These are phyloP conservation scores for Linnemannia exigua DNA, from an alignment of 192 early-diverging fungal species.

Conservation along the genomic window DNA sequence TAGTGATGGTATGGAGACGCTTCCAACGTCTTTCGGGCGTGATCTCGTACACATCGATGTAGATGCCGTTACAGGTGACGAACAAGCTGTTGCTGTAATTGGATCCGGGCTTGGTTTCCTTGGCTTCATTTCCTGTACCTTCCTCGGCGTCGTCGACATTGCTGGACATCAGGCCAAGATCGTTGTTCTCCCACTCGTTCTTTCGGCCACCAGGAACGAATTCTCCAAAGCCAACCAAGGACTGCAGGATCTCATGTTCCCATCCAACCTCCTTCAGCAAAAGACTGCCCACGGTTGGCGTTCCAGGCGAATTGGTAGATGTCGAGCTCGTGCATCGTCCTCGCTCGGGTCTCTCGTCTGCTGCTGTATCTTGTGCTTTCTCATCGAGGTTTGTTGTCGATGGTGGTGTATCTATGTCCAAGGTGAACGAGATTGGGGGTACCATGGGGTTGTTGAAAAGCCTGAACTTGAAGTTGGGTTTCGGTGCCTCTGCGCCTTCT, in stretches of 20 bases:
- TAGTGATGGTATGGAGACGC: slow-evolving; percentile 36
- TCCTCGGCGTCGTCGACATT: not conserved
- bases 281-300: not conserved
- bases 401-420: slow-evolving; percentile 24
- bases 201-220: slow-evolving; percentile 38
- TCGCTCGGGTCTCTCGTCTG: not conserved
- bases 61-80: slow-evolving; percentile 42
- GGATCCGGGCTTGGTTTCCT: not conserved
- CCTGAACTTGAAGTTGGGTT: slow-evolving; percentile 33
- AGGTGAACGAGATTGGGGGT: not conserved
- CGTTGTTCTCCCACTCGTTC: slow-evolving; percentile 43
- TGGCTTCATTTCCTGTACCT: slow-evolving; percentile 4
- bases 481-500: slow-evolving; percentile 18
- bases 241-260: slow-evolving; percentile 13
- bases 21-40: slow-evolving; percentile 40
- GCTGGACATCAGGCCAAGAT: slow-evolving; percentile 19
- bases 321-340: not conserved
- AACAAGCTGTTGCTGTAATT: slow-evolving; percentile 23
- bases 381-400: not conserved
- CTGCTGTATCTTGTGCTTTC: not conserved
- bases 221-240: slow-evolving; percentile 33
- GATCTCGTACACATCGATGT: slow-evolving; percentile 41
- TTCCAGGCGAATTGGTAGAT: not conserved
- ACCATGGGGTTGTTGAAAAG: slow-evolving; percentile 50
- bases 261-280: slow-evolving; percentile 13